Evolutionary conservation across 2,329 filamentous ascomycete species (phyloP), one percentile per base, ranked within the genome.

Genomic region (Nannizziopsis barbatae): DNA sequence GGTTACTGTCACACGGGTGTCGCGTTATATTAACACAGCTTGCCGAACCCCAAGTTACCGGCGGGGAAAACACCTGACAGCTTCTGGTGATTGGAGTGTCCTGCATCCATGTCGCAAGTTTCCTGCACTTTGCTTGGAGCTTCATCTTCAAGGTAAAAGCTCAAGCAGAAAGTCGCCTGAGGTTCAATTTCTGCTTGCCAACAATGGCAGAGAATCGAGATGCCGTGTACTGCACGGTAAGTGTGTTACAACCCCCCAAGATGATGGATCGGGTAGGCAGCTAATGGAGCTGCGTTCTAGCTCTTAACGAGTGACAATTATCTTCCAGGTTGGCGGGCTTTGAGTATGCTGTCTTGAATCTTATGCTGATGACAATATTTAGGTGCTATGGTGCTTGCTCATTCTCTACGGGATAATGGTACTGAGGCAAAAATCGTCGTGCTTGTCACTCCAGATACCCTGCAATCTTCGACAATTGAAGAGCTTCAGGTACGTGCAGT

Each of bases 381-480:
- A 94, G 90, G 92, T 65, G 90, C 89, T 52, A 80, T 92, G 58
- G 89, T 98, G 41, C 80, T 98, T 55, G 89, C 88, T 53, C 89
- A 96, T 71, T 96, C 92, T 31, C 73, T 98, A 50, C 84, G 86
- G 67, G 92, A 98, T 81, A 83, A 81, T 59, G 86, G 86, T 50
- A 86, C 89, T 33, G 80, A 74, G 56, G 92, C 86, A 71, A 90
- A 87, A 71, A 75, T 98, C 58, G 88, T 83, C 52, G 84, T 84
- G 58, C 73, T 96, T 58, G 79, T 93, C 63, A 93, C 88, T 3
- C 75, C 83, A 47, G 88, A 95, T 60, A 81, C 77, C 14, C 75
- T 98, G 43, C 84, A 84, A 31, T 70, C 75, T 47, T 81, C 83
- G 46, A 87, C 85, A 42, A 75, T 96, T 52, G 74, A 77, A 18